Percentiles rank a stretch among this genome's conserved stretches.
Evolutionary conservation across 768 basidiomycete species (phyloP).

Genomic region (Collybia nuda): DNA sequence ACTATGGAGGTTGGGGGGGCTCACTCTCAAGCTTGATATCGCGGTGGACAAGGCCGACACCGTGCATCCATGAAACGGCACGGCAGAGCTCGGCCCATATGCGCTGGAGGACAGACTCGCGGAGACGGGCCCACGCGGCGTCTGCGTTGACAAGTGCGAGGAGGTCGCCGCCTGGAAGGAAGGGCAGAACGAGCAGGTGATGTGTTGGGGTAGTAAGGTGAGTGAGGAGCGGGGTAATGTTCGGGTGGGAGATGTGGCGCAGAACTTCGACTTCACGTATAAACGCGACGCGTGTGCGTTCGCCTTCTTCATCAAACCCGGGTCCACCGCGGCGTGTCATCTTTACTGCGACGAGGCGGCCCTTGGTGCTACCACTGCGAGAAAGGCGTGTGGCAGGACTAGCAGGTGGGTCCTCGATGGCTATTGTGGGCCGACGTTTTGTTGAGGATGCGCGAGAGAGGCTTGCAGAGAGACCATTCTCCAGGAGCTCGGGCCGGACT

Average conservation of each 20-base stretch:
- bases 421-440: slow-evolving; percentile 1
- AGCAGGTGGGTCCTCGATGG: slow-evolving; percentile 5
- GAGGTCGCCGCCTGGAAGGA: slow-evolving; percentile 77
- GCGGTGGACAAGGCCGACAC: slow-evolving; percentile 81
- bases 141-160: slow-evolving; percentile 71
- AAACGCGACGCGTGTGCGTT: slow-evolving; percentile 75
- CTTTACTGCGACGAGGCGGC: slow-evolving; percentile 43
- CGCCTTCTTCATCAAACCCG: slow-evolving; percentile 40
- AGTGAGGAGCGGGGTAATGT: slow-evolving; percentile 70
- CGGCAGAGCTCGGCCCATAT: slow-evolving; percentile 77
- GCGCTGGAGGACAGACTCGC: slow-evolving; percentile 52
- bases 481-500: not conserved
- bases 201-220: slow-evolving; percentile 71
- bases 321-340: slow-evolving; percentile 39
- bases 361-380: not conserved
- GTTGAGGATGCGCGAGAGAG: slow-evolving; percentile 15
- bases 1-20: slow-evolving; percentile 20
- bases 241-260: slow-evolving; percentile 79
- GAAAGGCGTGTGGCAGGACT: not conserved
- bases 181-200: slow-evolving; percentile 79
- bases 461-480: not conserved
- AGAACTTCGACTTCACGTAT: slow-evolving; percentile 78
- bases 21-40: slow-evolving; percentile 87
- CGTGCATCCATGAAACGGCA: slow-evolving; percentile 87
- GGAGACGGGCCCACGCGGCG: slow-evolving; percentile 38